phyloP scores from a whole-genome alignment of 2,329 filamentous ascomycete species.

The Hymenoscyphus occultus region DNA sequence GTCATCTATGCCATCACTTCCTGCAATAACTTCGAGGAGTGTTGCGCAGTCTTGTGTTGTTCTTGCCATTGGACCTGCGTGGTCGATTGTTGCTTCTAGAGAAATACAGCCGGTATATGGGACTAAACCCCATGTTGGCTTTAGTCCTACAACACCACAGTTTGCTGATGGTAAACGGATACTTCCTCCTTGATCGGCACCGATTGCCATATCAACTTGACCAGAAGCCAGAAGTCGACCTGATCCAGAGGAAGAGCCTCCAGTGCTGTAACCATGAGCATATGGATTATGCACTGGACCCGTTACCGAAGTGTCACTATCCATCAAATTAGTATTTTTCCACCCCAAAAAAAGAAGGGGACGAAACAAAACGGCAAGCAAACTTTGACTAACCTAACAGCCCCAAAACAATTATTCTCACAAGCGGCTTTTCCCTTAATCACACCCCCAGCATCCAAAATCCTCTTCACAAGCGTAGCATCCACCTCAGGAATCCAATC shows the following conservation, averaged over 20 bases:
- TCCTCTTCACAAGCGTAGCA: constrained; percentile 26
- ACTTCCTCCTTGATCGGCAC: constrained; percentile 31
- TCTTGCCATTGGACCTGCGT: constrained; percentile 45
- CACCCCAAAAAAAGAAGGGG: background rate
- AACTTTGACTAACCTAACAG: constrained; percentile 21
- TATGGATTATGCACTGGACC: constrained; percentile 43
- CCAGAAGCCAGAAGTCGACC: constrained; percentile 46
- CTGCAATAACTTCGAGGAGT: constrained; percentile 46
- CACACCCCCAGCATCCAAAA: constrained; percentile 27
- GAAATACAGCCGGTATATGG: constrained; percentile 41
- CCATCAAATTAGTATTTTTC: background rate
- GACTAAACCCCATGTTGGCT: constrained; percentile 30
- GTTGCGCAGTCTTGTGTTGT: constrained; percentile 42
- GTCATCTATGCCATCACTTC: constrained; percentile 49
- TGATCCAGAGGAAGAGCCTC: constrained; percentile 49
- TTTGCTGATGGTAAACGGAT: constrained; percentile 29
- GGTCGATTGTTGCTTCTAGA: constrained; percentile 50
- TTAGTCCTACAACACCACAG: constrained; percentile 31
- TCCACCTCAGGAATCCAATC: constrained; percentile 28
- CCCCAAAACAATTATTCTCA: constrained; percentile 31
- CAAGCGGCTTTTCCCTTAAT: constrained; percentile 29
- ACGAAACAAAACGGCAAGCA: background rate
- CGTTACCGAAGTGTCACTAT: constrained; percentile 26
- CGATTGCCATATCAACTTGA: constrained; percentile 42
- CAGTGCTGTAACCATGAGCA: constrained; percentile 44